A percentile compares a stretch with the other conserved stretches of the same genome.
Evolutionary conservation across 305 asterid genomes (phyloP).

Genomic region (Solanum hybrid): DNA sequence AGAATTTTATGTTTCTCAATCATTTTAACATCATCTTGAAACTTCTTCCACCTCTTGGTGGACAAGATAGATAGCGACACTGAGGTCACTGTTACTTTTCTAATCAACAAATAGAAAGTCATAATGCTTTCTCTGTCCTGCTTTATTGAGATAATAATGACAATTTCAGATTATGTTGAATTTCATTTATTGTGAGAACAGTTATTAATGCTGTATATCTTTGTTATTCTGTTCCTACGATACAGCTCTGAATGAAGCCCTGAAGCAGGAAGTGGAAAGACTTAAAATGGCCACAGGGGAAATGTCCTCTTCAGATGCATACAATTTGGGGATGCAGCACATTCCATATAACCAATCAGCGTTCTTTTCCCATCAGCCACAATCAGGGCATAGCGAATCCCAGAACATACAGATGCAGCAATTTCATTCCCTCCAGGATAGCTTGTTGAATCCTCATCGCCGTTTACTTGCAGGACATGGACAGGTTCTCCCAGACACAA

Average conservation of each 20-base stretch:
- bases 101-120: background rate
- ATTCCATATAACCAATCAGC: conserved; percentile 55
- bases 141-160: background rate
- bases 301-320: conserved; percentile 42
- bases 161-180: background rate
- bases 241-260: conserved; percentile 86
- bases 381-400: conserved; percentile 34
- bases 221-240: background rate
- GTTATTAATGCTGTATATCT: background rate
- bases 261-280: conserved; percentile 92
- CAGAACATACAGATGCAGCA: conserved; percentile 54
- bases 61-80: background rate
- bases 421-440: conserved; percentile 31
- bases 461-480: conserved; percentile 16
- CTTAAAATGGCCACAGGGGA: conserved; percentile 86
- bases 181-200: background rate
- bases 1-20: background rate
- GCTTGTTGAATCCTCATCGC: conserved; percentile 21
- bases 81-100: background rate
- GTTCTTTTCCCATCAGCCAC: conserved; percentile 50
- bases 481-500: conserved; percentile 19
- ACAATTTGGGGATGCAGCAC: conserved; percentile 59
- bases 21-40: background rate
- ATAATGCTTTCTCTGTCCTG: background rate
- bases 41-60: background rate